Evolutionary conservation across 169 alveolate genomes (phyloP).

Genomic region (Theileria annulata): DNA sequence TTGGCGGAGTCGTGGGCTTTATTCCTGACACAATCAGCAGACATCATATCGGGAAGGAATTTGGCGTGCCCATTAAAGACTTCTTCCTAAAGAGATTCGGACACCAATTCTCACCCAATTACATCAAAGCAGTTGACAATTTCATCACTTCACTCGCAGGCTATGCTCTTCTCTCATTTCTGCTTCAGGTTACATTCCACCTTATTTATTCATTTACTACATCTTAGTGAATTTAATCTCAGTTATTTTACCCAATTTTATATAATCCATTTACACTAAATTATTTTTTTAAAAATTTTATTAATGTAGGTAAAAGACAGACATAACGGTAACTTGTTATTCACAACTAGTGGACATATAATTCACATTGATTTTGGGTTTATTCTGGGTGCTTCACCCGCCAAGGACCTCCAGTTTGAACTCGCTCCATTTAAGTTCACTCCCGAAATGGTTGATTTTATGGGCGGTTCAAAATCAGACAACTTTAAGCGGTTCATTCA

Average conservation of each 20-base stretch:
- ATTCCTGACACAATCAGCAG: slow-evolving; percentile 84
- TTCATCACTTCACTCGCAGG: slow-evolving; percentile 93
- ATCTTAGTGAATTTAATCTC: no score
- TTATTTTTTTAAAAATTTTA: no score
- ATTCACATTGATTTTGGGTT: slow-evolving; percentile 97
- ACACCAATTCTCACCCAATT: slow-evolving; percentile 26
- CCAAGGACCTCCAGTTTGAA: slow-evolving; percentile 93
- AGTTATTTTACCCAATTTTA: no score
- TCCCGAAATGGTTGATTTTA: slow-evolving; percentile 92
- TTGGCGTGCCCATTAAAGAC: slow-evolving; percentile 66
- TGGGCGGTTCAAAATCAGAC: slow-evolving; percentile 85
- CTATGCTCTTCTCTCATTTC: slow-evolving; percentile 87
- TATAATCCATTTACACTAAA: no score
- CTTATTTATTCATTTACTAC: no score
- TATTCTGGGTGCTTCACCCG: slow-evolving; percentile 95
- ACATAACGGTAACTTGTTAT: slow-evolving; percentile 94
- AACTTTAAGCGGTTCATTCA: slow-evolving; percentile 44
- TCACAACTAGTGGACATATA: slow-evolving; percentile 90
- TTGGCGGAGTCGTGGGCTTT: slow-evolving; percentile 89
- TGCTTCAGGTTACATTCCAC: slow-evolving; percentile 25
- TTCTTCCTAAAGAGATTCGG: slow-evolving; percentile 64
- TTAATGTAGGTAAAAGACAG: slow-evolving; percentile 81
- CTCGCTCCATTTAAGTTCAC: slow-evolving; percentile 95
- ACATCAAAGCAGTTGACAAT: slow-evolving; percentile 87
- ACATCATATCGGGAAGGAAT: slow-evolving; percentile 82